These are phyloP conservation scores for Pistacia vera DNA, from an alignment of 345 rosid genomes.

Conservation along the genomic window DNA sequence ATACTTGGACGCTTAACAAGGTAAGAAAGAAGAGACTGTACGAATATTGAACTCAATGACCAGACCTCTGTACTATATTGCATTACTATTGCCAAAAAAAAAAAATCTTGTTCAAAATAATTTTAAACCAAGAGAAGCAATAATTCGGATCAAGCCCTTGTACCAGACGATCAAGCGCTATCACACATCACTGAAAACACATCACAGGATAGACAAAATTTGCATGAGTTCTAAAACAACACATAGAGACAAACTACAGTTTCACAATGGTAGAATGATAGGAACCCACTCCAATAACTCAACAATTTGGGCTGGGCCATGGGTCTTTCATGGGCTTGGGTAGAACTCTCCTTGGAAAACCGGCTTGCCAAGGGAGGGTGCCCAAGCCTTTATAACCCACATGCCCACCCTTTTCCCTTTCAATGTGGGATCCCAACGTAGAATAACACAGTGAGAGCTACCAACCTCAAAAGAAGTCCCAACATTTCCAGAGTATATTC, in stretches of 20 bases:
- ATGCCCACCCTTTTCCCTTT: too few relatives aligned
- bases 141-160: background rate
- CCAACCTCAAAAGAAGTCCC: constrained; percentile 67
- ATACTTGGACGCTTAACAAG: background rate
- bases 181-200: background rate
- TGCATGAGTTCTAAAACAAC: background rate
- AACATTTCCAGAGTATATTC: constrained; percentile 19
- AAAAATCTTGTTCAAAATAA: background rate
- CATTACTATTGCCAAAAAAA: background rate
- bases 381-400: too few relatives aligned
- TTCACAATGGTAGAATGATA: background rate
- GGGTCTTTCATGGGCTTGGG: too few relatives aligned
- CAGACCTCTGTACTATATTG: background rate
- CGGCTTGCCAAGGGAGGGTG: too few relatives aligned
- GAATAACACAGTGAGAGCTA: constrained; percentile 13
- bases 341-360: too few relatives aligned
- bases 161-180: constrained; percentile 1
- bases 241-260: constrained; percentile 2
- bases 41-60: background rate
- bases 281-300: too few relatives aligned
- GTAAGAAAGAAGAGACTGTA: background rate
- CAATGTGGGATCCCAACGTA: background rate
- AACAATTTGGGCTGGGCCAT: too few relatives aligned
- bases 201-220: background rate
- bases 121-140: constrained; percentile 3